A percentile compares a stretch with the other conserved stretches of the same genome.
These are phyloP conservation scores for Aphanomyces euteiches DNA, from an alignment of 352 stramenopile genomes.

Conservation along the genomic window DNA sequence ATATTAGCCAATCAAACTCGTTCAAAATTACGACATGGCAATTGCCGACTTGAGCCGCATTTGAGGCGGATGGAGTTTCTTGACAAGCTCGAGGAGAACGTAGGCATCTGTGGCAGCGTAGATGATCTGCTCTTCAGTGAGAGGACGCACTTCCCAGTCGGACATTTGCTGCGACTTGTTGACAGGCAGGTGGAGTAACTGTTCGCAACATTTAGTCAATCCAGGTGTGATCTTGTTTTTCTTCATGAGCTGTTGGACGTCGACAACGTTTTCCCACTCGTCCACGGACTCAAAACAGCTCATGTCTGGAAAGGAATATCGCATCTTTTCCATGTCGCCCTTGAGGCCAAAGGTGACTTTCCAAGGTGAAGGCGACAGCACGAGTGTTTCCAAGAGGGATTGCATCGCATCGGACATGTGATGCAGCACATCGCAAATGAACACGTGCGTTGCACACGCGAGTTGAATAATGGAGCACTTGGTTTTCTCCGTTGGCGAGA, in stretches of 20 bases:
- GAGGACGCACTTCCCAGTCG: conserved; percentile 66
- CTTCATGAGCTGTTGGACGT: conserved; percentile 35
- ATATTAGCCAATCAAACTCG: no score
- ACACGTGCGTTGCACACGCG: conserved; percentile 58
- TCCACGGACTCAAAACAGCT: conserved; percentile 47
- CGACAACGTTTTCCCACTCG: conserved; percentile 55
- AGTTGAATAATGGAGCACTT: conserved; percentile 67
- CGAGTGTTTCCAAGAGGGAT: conserved; percentile 60
- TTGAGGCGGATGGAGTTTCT: background rate
- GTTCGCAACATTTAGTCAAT: conserved; percentile 51
- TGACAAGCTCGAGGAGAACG: conserved; percentile 69
- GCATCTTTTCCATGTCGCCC: conserved; percentile 60
- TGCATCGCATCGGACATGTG: conserved; percentile 57
- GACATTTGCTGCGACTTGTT: conserved; percentile 69
- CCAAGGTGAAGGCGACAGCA: conserved; percentile 43
- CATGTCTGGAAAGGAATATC: conserved; percentile 64
- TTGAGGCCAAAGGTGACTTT: conserved; percentile 68
- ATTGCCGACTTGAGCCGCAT: background rate
- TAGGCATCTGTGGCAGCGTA: conserved; percentile 75
- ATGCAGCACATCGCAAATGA: conserved; percentile 62
- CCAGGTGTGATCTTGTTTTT: conserved; percentile 36
- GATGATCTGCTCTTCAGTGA: conserved; percentile 53
- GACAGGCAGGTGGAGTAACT: conserved; percentile 53
- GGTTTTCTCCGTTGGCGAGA: conserved; percentile 41
- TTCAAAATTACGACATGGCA: no score